These are phyloP conservation scores for Gardenia jasminoides DNA, from an alignment of 257 asterid genomes.

Conservation along the genomic window DNA sequence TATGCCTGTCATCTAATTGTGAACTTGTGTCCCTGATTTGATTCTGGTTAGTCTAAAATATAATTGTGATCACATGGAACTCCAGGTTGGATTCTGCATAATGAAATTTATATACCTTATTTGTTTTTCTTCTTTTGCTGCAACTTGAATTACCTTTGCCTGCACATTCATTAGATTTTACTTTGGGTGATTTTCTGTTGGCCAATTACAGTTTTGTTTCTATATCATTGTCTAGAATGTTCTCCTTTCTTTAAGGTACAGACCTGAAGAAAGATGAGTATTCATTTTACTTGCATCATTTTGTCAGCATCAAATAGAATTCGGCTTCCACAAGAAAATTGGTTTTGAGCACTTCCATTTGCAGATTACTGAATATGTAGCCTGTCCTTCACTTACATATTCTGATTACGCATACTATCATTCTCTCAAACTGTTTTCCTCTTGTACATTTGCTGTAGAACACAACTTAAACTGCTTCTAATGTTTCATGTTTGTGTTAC, in stretches of 20 bases:
- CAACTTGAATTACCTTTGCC: not conserved
- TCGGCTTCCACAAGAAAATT: not conserved
- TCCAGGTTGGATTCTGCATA: not conserved
- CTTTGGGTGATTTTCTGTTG: not conserved
- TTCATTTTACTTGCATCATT: not conserved
- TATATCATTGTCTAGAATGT: not conserved
- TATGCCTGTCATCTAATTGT: not conserved
- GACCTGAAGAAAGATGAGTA: not conserved
- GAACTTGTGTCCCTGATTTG: not conserved
- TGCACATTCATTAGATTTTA: not conserved
- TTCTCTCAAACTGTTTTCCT: not conserved
- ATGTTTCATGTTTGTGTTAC: constrained; percentile 8
- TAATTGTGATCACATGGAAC: not conserved
- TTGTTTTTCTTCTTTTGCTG: not conserved
- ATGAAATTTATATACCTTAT: not conserved
- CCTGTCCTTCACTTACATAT: not conserved
- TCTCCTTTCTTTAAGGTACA: not conserved
- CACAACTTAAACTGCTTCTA: constrained; percentile 6
- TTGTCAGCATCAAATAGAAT: not conserved
- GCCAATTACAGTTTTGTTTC: not conserved
- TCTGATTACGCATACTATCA: not conserved
- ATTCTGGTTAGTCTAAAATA: not conserved
- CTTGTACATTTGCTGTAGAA: not conserved
- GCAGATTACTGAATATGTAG: not conserved
- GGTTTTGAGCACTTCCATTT: not conserved